Conservation (phyloP, 306 rosid species). For the Heteromeles arbutifolia region DNA sequence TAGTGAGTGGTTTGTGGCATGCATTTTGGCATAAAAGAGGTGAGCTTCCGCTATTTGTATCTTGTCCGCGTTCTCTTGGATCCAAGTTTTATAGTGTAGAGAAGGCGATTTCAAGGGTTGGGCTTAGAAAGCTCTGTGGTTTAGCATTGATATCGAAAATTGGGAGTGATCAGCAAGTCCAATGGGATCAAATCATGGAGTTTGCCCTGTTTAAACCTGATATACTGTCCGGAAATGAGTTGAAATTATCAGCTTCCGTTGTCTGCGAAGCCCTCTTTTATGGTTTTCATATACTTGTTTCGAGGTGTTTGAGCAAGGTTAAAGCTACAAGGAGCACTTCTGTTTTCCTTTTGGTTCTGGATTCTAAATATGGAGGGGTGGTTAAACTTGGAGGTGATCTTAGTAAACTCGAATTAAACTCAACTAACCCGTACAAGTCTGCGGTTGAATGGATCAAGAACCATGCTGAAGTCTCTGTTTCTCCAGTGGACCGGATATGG, state of each 20-base stretch:
- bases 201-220: conserved; percentile 65
- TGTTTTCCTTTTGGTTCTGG: conserved; percentile 64
- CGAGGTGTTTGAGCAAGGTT: conserved; percentile 66
- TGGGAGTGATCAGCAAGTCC: conserved; percentile 43
- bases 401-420: conserved; percentile 64
- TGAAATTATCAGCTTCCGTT: conserved; percentile 39
- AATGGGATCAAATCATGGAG: conserved; percentile 80
- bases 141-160: conserved; percentile 62
- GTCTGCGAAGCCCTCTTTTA: conserved; percentile 86
- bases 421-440: conserved; percentile 56
- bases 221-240: conserved; percentile 43
- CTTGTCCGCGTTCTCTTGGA: conserved; percentile 68
- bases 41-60: conserved; percentile 61
- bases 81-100: conserved; percentile 71
- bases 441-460: conserved; percentile 74
- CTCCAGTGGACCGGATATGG: conserved; percentile 75
- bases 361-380: conserved; percentile 66
- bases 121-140: conserved; percentile 60
- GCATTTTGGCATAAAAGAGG: conserved; percentile 89
- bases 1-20: conserved; percentile 77
- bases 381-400: conserved; percentile 79
- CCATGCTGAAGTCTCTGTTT: conserved; percentile 55
- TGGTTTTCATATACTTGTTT: conserved; percentile 80
- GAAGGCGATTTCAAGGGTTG: conserved; percentile 72
- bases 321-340: conserved; percentile 48